Conservation (phyloP, 2,329 filamentous ascomycete genomes). For the Clonostachys byssicola region DNA sequence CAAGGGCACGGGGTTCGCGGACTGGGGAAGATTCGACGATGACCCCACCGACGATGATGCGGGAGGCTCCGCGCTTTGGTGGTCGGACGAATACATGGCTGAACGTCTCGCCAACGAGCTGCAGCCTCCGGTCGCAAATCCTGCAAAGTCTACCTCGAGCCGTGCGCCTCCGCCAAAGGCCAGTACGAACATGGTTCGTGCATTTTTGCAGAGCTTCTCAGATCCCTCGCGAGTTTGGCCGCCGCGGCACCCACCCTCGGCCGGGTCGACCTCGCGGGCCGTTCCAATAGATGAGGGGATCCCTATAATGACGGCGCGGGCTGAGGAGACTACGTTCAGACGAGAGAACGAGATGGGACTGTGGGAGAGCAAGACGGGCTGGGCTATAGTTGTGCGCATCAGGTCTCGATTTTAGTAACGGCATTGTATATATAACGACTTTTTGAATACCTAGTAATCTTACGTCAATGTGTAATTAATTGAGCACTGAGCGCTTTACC, state of each 20-base stretch:
- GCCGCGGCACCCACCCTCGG: background rate
- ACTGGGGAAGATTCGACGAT: conserved; percentile 39
- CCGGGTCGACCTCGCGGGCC: background rate
- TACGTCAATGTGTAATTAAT: no score
- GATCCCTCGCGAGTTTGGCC: conserved; percentile 2
- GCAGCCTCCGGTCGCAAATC: conserved; percentile 20
- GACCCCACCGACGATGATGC: conserved; percentile 2
- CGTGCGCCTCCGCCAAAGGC: no score
- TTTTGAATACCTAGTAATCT: no score
- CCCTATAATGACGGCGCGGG: conserved; percentile 29
- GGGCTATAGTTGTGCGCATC: conserved; percentile 41
- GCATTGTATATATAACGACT: no score
- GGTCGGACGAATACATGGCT: conserved; percentile 40
- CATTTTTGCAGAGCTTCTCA: no score
- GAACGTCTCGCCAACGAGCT: conserved; percentile 36
- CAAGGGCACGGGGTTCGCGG: conserved; percentile 29
- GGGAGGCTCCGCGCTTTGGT: conserved; percentile 30
- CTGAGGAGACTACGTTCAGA: conserved; percentile 46
- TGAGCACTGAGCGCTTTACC: no score
- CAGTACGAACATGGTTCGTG: no score
- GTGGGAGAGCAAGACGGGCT: conserved; percentile 45
- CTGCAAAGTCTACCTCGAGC: no score
- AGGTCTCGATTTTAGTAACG: background rate
- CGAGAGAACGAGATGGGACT: conserved; percentile 45
- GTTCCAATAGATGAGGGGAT: conserved; percentile 13